Conservation (phyloP, 176 grass and related monocot genomes). For the Calamus simplicifolius region DNA sequence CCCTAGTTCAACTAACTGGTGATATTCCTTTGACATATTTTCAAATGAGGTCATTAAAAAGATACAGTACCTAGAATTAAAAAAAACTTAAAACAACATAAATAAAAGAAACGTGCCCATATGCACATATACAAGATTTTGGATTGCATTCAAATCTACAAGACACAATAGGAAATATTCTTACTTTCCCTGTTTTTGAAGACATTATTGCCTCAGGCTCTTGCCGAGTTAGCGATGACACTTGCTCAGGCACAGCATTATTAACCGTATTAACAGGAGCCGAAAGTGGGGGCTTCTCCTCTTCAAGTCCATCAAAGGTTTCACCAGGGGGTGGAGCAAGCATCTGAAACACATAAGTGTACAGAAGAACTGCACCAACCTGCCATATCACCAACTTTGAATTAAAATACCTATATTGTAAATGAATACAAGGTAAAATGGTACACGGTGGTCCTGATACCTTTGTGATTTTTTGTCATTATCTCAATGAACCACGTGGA, state of each 20-base stretch:
- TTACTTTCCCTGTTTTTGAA: conserved; percentile 20
- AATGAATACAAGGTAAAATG: too few relatives aligned
- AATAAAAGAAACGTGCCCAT: too few relatives aligned
- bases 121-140: conserved; percentile 5
- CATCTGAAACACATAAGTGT: conserved; percentile 99
- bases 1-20: too few relatives aligned
- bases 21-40: too few relatives aligned
- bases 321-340: conserved; percentile 76
- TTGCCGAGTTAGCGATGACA: conserved; percentile 45
- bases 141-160: not conserved
- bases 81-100: too few relatives aligned
- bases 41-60: too few relatives aligned
- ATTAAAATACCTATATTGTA: too few relatives aligned
- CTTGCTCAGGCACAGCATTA: conserved; percentile 38
- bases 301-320: conserved; percentile 67
- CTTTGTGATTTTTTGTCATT: too few relatives aligned
- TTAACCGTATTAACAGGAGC: conserved; percentile 22
- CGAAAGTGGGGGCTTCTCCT: conserved; percentile 36
- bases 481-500: too few relatives aligned
- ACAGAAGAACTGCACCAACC: conserved; percentile 98
- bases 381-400: conserved; percentile 16
- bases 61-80: too few relatives aligned
- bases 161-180: not conserved
- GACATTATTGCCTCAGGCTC: conserved; percentile 4
- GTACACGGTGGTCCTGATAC: too few relatives aligned